Conservation (phyloP, 2,329 filamentous ascomycete genomes). For the Pseudogymnoascus sp. region DNA sequence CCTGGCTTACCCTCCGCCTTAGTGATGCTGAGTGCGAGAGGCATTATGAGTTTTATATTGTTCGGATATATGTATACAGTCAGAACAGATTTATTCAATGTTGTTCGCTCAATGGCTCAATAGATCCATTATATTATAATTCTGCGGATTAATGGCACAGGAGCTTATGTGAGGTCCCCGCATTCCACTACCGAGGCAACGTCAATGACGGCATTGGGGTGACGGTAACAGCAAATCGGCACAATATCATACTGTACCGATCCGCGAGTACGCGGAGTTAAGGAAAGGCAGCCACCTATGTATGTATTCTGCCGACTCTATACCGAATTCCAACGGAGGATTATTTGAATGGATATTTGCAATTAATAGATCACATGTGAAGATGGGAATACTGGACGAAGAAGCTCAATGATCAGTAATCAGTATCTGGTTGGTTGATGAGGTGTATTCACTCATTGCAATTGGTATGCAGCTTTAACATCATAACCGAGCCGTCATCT, state of each 20-base stretch:
- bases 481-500: background rate
- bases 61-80: background rate
- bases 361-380: background rate
- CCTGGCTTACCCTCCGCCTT: constrained; percentile 76
- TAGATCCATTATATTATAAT: background rate
- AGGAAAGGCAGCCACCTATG: background rate
- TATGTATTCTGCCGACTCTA: background rate
- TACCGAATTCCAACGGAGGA: background rate
- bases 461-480: background rate
- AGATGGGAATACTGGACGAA: background rate
- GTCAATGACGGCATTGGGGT: background rate
- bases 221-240: background rate
- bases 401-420: background rate
- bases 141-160: background rate
- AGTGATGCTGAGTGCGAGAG: constrained; percentile 37
- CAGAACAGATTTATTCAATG: background rate
- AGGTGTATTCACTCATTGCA: background rate
- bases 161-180: background rate
- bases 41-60: constrained; percentile 17
- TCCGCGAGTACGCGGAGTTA: background rate
- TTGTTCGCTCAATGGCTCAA: background rate
- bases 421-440: background rate
- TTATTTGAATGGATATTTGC: background rate
- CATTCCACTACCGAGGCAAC: constrained; percentile 1
- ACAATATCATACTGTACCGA: background rate